Base-by-base conservation (phyloP, 805 yeast species). In the Maudiozyma bulderi region DNA sequence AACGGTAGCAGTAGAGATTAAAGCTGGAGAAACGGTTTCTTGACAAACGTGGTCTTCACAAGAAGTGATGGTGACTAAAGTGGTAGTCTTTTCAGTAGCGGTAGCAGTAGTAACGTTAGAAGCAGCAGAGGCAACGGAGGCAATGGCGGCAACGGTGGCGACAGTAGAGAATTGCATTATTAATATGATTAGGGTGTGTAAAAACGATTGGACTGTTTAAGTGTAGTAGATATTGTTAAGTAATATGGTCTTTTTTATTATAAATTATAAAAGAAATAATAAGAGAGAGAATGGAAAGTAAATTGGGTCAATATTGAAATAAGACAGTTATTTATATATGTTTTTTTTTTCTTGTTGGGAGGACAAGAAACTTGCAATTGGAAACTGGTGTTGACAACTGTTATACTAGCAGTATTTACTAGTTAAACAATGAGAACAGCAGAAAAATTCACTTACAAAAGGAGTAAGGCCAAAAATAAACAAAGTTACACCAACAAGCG, bases 81-180 rank as follows among this genome's bases (percentile, higher is more conserved):
- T 67, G 48, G 71, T 68, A 20, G 58, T 48, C 47, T 52, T 33
- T 13, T 48, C 44, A 37, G 48, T 38, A 49, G 58, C 41, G 43
- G 57, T 57, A 52, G 59, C 58, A 42, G 65, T 54, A 53, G 61
- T 58, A 50, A 53, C 52, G 41, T 65, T 29, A 48, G 66, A 65
- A 52, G 56, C 56, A 45, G 67, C 61, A 30, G 43, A 11, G 50
- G 68, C 69, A 51, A 54, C 58, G 46, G 68, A 60, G 49, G 67
- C 65, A 54, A 60, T 54, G 52, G 69, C 66, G 47, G 69, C 69
- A 52, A 65, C 58, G 47, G 66, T 48, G 48, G 68, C 69, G 65
- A 68, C 59, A 57, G 69, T 68, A 50, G 72, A 64, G 67, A 68
- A 67, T 64, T 68, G 70, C 73, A 69, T 70, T 68, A 54, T 57